A percentile compares a stretch with the other conserved stretches of the same genome.
Evolutionary conservation across 202 grass and related monocot species (phyloP).

Genomic region (Carex arenaria): DNA sequence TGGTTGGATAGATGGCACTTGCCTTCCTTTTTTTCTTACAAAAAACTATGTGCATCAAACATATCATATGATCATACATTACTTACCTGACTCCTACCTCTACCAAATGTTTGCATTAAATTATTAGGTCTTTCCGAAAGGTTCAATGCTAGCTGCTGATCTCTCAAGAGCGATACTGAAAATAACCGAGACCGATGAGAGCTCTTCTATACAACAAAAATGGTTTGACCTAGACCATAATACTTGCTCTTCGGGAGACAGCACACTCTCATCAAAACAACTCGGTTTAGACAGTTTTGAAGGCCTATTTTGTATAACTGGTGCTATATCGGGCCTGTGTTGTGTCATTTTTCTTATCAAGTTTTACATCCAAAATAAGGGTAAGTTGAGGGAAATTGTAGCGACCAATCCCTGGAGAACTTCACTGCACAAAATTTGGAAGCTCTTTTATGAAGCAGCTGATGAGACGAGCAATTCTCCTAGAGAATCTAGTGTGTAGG

Average conservation of each 20-base stretch:
- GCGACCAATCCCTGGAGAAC: background rate
- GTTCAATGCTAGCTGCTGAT: constrained; percentile 35
- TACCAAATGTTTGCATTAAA: background rate
- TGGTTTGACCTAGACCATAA: constrained; percentile 34
- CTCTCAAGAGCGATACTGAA: constrained; percentile 57
- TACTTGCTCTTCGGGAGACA: constrained; percentile 19
- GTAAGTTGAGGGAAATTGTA: background rate
- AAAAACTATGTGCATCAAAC: background rate
- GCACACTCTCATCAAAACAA: constrained; percentile 29
- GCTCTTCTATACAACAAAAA: constrained; percentile 33
- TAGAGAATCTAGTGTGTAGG: too few relatives aligned
- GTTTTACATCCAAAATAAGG: constrained; percentile 22
- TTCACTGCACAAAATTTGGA: constrained; percentile 13
- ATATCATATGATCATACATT: background rate
- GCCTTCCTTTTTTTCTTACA: too few relatives aligned
- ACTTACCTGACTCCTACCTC: background rate
- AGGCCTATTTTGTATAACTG: constrained; percentile 66
- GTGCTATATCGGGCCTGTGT: constrained; percentile 33
- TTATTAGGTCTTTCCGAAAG: constrained; percentile 43
- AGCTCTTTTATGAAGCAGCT: constrained; percentile 10
- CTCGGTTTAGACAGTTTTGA: constrained; percentile 49
- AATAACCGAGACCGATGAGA: constrained; percentile 34
- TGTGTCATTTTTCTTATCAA: constrained; percentile 26
- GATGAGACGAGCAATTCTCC: too few relatives aligned
- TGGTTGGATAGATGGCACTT: background rate